These are phyloP conservation scores for Schizopora paradoxa DNA, from an alignment of 1,284 basidiomycete genomes.

Conservation along the genomic window DNA sequence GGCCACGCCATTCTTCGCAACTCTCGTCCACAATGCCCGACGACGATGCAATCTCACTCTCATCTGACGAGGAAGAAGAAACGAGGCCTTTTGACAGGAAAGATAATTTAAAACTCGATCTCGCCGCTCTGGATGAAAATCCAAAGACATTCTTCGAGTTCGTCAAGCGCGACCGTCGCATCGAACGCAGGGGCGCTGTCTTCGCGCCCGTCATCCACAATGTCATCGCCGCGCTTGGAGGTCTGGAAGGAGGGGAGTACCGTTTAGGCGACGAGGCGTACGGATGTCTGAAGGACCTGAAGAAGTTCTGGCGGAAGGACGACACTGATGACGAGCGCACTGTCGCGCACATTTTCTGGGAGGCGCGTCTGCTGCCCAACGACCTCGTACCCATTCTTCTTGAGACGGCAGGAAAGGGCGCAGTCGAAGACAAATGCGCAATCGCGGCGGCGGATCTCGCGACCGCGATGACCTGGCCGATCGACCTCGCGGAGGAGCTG, in stretches of 20 bases:
- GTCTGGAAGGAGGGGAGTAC: conserved; percentile 65
- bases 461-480: conserved; percentile 96
- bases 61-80: too few relatives aligned
- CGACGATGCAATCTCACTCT: too few relatives aligned
- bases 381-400: conserved; percentile 85
- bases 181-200: conserved; percentile 45
- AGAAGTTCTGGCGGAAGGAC: conserved; percentile 91
- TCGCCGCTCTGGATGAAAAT: too few relatives aligned
- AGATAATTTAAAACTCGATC: too few relatives aligned
- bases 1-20: too few relatives aligned
- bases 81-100: too few relatives aligned
- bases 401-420: conserved; percentile 70
- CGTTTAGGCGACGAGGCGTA: conserved; percentile 79
- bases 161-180: too few relatives aligned
- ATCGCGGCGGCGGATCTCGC: conserved; percentile 85
- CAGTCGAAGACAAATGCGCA: conserved; percentile 78
- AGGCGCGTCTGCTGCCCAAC: conserved; percentile 74
- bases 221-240: conserved; percentile 73
- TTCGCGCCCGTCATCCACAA: conserved; percentile 62
- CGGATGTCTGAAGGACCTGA: conserved; percentile 88
- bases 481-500: conserved; percentile 87
- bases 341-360: conserved; percentile 86
- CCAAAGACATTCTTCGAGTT: too few relatives aligned
- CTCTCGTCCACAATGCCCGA: too few relatives aligned
- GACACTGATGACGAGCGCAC: conserved; percentile 93